A percentile compares a stretch with the other conserved stretches of the same genome.
Conservation (phyloP, 1,284 basidiomycete genomes). For the Apiotrichum laibachii region DNA sequence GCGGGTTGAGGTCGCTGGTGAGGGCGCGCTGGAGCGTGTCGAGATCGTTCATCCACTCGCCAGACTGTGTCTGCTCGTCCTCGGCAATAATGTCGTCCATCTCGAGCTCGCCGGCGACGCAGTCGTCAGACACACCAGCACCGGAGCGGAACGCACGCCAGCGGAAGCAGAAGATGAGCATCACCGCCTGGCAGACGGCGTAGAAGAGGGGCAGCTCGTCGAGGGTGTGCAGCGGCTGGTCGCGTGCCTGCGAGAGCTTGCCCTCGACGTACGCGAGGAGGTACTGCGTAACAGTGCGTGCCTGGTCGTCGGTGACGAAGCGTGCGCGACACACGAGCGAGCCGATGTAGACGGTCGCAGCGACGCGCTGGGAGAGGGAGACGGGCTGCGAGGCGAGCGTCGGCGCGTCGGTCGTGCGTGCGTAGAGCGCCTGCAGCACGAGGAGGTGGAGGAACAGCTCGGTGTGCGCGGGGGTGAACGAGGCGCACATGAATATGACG, state of each 20-base stretch:
- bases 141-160: conserved; percentile 61
- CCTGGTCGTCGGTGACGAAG: conserved; percentile 74
- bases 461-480: conserved; percentile 80
- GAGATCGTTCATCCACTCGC: conserved; percentile 79
- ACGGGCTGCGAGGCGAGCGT: conserved; percentile 31
- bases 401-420: conserved; percentile 60
- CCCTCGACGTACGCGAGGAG: conserved; percentile 78
- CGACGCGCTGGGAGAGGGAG: conserved; percentile 59
- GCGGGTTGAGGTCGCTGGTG: conserved; percentile 79
- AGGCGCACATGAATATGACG: conserved; percentile 91
- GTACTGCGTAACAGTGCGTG: conserved; percentile 73
- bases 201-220: conserved; percentile 68
- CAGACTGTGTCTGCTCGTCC: conserved; percentile 54
- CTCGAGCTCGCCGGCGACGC: conserved; percentile 58
- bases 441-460: conserved; percentile 93
- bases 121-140: conserved; percentile 7
- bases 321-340: conserved; percentile 87
- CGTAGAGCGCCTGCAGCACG: conserved; percentile 80
- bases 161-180: conserved; percentile 97
- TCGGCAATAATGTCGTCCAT: conserved; percentile 54
- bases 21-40: conserved; percentile 77
- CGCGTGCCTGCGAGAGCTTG: conserved; percentile 66
- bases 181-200: conserved; percentile 86
- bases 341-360: conserved; percentile 87
- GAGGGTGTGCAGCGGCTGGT: conserved; percentile 57